These are phyloP conservation scores for Fagus sylvatica DNA, from an alignment of 306 rosid species.

Conservation along the genomic window DNA sequence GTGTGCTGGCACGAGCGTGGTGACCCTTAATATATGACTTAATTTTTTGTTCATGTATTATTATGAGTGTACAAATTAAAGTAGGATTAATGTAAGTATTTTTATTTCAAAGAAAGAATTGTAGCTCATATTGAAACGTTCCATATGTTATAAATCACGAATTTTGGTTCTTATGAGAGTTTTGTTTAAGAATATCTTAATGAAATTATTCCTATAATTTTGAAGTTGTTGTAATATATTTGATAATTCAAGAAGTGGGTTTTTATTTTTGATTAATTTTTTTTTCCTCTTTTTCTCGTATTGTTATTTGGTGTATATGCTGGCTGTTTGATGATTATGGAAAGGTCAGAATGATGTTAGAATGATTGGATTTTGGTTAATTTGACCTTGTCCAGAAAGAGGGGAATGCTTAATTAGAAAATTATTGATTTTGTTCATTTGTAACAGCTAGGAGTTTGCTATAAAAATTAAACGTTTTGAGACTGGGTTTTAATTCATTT, in stretches of 20 bases:
- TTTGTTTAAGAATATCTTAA: too few relatives aligned
- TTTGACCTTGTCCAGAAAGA: too few relatives aligned
- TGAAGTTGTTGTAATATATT: not conserved
- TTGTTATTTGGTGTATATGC: not conserved
- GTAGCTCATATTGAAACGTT: not conserved
- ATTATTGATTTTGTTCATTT: not conserved
- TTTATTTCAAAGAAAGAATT: not conserved
- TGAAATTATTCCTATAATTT: too few relatives aligned
- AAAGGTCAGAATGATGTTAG: not conserved
- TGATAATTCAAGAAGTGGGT: constrained; percentile 1
- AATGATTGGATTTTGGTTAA: not conserved
- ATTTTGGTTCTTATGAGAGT: not conserved
- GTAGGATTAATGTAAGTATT: not conserved
- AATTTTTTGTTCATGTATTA: not conserved
- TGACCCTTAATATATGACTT: constrained; percentile 26
- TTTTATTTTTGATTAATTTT: not conserved
- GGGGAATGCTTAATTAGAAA: not conserved
- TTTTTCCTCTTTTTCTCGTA: not conserved
- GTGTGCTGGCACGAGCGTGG: constrained; percentile 63
- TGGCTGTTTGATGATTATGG: not conserved
- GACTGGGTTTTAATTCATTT: not conserved
- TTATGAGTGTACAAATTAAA: not conserved
- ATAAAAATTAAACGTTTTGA: not conserved
- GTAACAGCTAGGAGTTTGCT: not conserved
- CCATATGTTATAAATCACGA: not conserved